Evolutionary conservation across 2,329 filamentous ascomycete genomes (phyloP).

Genomic region (Trichoderma oligosporum): DNA sequence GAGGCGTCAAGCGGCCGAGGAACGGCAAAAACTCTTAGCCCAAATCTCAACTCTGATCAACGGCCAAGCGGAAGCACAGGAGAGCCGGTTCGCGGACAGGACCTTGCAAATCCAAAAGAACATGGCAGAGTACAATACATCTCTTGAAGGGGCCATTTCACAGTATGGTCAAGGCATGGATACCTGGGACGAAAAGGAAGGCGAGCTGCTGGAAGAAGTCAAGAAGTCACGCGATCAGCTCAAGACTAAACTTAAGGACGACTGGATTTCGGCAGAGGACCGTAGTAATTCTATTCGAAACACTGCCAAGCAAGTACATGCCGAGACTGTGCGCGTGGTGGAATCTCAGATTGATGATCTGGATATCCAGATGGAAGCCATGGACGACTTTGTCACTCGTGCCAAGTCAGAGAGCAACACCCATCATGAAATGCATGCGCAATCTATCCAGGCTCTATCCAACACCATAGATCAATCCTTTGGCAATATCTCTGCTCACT

Average conservation of each 20-base stretch:
- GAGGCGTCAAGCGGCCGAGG: constrained; percentile 64
- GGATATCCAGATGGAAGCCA: constrained; percentile 78
- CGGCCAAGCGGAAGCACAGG: constrained; percentile 68
- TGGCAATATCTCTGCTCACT: constrained; percentile 64
- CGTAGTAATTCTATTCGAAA: constrained; percentile 80
- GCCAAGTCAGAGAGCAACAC: constrained; percentile 75
- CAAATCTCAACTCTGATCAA: constrained; percentile 78
- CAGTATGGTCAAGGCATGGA: constrained; percentile 70
- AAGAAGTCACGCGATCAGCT: constrained; percentile 70
- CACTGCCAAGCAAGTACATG: constrained; percentile 82
- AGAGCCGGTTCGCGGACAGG: constrained; percentile 63
- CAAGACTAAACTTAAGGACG: constrained; percentile 77
- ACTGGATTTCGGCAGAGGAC: constrained; percentile 76
- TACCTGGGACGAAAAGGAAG: constrained; percentile 66
- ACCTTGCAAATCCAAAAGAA: constrained; percentile 61
- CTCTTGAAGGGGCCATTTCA: constrained; percentile 61
- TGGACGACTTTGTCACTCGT: constrained; percentile 85
- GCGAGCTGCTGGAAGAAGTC: constrained; percentile 65
- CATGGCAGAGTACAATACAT: constrained; percentile 58
- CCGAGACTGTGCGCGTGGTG: constrained; percentile 84
- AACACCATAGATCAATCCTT: constrained; percentile 70
- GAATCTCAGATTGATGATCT: constrained; percentile 85
- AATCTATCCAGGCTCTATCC: constrained; percentile 64
- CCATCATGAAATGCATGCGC: constrained; percentile 67
- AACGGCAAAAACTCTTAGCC: constrained; percentile 67